Percentiles rank a stretch among this genome's conserved stretches.
Conservation (phyloP, 2,329 filamentous ascomycete species). For the Penicillium sp. region DNA sequence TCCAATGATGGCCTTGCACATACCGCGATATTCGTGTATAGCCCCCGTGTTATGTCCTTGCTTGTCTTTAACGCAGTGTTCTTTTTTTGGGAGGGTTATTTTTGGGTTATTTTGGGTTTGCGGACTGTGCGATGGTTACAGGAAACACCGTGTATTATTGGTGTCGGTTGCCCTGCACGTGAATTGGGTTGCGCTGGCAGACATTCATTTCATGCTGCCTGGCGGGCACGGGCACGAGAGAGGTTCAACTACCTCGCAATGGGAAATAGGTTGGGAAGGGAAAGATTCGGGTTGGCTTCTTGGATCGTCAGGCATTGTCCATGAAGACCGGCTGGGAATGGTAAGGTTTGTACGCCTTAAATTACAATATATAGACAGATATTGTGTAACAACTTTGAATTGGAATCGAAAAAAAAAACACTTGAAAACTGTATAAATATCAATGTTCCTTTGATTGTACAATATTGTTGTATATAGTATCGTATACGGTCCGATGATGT, state of each 20-base stretch:
- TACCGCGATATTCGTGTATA: slow-evolving; percentile 5
- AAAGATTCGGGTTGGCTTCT: slow-evolving; percentile 6
- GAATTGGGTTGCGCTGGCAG: slow-evolving; percentile 10
- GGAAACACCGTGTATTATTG: slow-evolving; percentile 20
- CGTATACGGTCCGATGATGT: background rate
- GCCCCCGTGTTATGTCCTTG: background rate
- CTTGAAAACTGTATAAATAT: background rate
- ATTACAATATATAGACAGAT: slow-evolving; percentile 11
- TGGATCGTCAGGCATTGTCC: slow-evolving; percentile 22
- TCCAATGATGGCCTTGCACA: slow-evolving; percentile 2
- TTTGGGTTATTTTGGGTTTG: background rate
- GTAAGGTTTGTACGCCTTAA: background rate
- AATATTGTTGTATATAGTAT: too few relatives aligned
- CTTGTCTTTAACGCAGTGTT: background rate
- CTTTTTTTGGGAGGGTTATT: background rate
- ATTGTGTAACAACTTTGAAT: slow-evolving; percentile 10
- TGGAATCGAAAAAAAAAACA: slow-evolving; percentile 3
- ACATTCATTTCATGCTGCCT: slow-evolving; percentile 16
- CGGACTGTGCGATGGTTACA: background rate
- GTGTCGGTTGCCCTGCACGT: slow-evolving; percentile 6
- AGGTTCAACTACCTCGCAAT: slow-evolving; percentile 6
- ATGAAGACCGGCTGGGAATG: slow-evolving; percentile 15
- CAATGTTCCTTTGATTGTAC: background rate
- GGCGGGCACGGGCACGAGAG: slow-evolving; percentile 22
- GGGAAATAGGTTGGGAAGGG: slow-evolving; percentile 1